Conservation (phyloP, 306 rosid species). For the Trifolium pratense region DNA sequence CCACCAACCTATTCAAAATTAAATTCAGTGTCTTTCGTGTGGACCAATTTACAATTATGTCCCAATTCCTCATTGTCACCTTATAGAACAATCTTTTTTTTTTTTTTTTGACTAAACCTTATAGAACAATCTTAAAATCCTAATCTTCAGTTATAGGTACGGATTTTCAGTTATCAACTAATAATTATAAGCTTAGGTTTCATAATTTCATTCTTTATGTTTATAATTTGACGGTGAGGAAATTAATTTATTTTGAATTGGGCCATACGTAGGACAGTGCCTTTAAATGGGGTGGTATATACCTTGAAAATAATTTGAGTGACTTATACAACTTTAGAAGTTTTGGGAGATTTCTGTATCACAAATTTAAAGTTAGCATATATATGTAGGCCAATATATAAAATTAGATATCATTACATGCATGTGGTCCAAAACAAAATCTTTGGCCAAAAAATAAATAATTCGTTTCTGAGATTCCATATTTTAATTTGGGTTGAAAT, state of each 20-base stretch:
- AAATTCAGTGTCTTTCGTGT: constrained; percentile 10
- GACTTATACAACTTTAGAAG: constrained; percentile 21
- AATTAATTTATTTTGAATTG: constrained; percentile 20
- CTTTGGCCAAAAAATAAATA: too few species aligned
- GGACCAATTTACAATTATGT: constrained; percentile 29
- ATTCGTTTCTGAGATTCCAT: too few species aligned
- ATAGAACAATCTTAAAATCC: constrained; percentile 13
- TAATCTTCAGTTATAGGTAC: background rate
- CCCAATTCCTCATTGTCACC: constrained; percentile 18
- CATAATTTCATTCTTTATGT: background rate
- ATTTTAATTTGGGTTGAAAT: too few species aligned
- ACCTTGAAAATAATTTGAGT: constrained; percentile 35
- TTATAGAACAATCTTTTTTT: constrained; percentile 10
- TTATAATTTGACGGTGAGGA: constrained; percentile 36
- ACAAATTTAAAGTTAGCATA: constrained; percentile 10
- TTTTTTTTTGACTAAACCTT: too few species aligned
- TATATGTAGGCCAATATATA: constrained; percentile 33
- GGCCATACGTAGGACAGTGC: constrained; percentile 39
- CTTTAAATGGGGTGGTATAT: constrained; percentile 35
- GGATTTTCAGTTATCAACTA: constrained; percentile 15
- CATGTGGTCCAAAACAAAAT: constrained; percentile 23
- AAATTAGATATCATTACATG: background rate
- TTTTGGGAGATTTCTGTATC: constrained; percentile 8
- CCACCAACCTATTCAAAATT: constrained; percentile 30
- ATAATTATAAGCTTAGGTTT: background rate